Percentiles rank a stretch among this genome's conserved stretches.
Conservation (phyloP, 2,329 filamentous ascomycete species). For the Aotearoamyces nothofagi region DNA sequence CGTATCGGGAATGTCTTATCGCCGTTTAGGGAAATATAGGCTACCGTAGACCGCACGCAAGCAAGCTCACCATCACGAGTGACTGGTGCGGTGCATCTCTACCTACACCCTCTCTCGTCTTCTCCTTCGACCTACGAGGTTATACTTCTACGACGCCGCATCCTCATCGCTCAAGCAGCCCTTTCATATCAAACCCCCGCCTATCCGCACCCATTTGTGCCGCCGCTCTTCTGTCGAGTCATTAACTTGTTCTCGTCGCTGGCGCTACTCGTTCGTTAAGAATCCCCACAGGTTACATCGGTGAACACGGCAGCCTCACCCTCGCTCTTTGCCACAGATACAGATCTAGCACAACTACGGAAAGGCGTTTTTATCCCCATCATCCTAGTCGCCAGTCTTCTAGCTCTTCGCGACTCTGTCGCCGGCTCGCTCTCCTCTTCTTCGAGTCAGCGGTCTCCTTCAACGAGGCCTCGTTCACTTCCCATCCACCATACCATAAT, state of each 20-base stretch:
- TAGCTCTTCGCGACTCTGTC: neutral
- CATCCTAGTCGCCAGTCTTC: neutral
- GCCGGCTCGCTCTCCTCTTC: neutral
- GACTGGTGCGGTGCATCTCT: too few species aligned
- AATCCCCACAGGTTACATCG: neutral
- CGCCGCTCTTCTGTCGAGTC: too few species aligned
- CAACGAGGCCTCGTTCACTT: neutral
- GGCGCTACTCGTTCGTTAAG: neutral
- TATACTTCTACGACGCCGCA: too few species aligned
- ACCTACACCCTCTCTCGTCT: too few species aligned
- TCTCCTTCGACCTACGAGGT: too few species aligned
- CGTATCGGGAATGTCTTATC: too few species aligned
- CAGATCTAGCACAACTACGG: constrained; percentile 1
- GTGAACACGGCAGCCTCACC: neutral
- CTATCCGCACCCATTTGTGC: too few species aligned
- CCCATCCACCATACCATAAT: neutral
- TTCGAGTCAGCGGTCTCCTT: neutral
- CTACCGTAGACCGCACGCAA: too few species aligned
- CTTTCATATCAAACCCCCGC: too few species aligned
- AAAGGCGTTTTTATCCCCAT: neutral
- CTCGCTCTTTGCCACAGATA: neutral
- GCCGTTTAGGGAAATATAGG: too few species aligned
- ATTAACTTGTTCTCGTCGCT: constrained; percentile 2
- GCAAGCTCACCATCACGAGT: too few species aligned
- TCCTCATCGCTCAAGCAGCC: too few species aligned